Conservation (phyloP, 495 filamentous ascomycete genomes). For the Aspergillus steynii region DNA sequence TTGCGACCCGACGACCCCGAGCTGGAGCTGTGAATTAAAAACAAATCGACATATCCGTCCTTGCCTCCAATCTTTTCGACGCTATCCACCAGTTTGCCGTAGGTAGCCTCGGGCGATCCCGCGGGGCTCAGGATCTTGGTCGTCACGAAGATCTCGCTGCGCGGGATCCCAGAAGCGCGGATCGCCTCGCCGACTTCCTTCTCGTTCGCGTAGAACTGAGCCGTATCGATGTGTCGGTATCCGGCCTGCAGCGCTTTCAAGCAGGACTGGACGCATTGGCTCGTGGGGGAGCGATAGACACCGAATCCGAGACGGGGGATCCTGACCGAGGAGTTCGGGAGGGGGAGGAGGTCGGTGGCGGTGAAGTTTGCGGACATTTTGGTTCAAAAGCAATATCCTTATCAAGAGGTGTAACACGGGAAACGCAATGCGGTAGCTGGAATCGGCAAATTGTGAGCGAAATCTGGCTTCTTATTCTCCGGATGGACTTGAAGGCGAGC, state of each 20-base stretch:
- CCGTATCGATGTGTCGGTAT: slow-evolving; percentile 74
- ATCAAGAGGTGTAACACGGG: neutral
- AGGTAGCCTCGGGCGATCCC: slow-evolving; percentile 58
- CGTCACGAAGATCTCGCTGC: slow-evolving; percentile 63
- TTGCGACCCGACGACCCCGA: slow-evolving; percentile 53
- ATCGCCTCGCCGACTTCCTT: slow-evolving; percentile 64
- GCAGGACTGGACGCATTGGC: slow-evolving; percentile 55
- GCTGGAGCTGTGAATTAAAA: slow-evolving; percentile 65
- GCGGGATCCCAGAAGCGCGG: slow-evolving; percentile 51
- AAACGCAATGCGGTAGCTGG: neutral
- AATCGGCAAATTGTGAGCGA: neutral
- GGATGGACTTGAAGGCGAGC: neutral
- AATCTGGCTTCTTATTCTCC: neutral
- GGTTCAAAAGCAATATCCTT: neutral
- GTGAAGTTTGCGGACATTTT: slow-evolving; percentile 42
- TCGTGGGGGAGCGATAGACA: slow-evolving; percentile 59
- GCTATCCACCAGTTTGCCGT: slow-evolving; percentile 58
- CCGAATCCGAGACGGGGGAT: slow-evolving; percentile 76
- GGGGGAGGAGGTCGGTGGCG: slow-evolving; percentile 53
- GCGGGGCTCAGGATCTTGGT: slow-evolving; percentile 63
- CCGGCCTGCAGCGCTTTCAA: slow-evolving; percentile 61
- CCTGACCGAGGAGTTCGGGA: slow-evolving; percentile 51
- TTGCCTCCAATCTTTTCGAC: slow-evolving; percentile 60
- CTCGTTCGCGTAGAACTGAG: slow-evolving; percentile 72
- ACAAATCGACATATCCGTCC: slow-evolving; percentile 68